Evolutionary conservation across 2,329 filamentous ascomycete genomes (phyloP).

Genomic region (Aspergillus melleus): DNA sequence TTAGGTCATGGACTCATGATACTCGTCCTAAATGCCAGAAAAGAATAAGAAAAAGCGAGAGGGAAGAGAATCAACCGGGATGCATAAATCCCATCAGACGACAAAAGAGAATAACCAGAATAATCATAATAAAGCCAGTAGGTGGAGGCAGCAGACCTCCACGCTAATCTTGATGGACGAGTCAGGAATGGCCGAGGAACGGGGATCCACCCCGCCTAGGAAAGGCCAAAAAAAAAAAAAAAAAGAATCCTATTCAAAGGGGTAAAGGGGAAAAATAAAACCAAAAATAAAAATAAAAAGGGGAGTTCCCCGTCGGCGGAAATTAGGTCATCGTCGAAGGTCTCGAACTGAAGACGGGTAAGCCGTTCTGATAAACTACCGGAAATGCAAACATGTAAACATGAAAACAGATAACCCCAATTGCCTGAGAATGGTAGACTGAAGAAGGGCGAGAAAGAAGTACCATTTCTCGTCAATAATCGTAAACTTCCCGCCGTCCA

Average conservation of each 20-base stretch:
- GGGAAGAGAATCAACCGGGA: too few relatives aligned
- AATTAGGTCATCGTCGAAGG: not conserved
- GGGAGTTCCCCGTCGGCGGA: not conserved
- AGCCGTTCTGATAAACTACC: conserved; percentile 6
- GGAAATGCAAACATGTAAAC: conserved; percentile 9
- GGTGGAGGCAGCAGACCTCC: conserved; percentile 1
- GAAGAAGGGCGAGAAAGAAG: not conserved
- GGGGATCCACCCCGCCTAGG: conserved; percentile 16
- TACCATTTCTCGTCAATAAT: not conserved
- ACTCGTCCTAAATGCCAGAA: not conserved
- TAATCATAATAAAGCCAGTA: conserved; percentile 3
- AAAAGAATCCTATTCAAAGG: conserved; percentile 13
- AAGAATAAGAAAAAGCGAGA: not conserved
- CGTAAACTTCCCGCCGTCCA: too few relatives aligned
- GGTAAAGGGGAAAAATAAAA: conserved; percentile 2
- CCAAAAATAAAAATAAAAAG: not conserved
- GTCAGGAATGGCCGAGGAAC: conserved; percentile 13
- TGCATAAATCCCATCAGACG: too few relatives aligned
- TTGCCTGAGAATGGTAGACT: not conserved
- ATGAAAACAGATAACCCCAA: not conserved
- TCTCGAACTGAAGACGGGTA: conserved; percentile 8
- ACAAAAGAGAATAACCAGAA: conserved; percentile 1
- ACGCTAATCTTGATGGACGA: conserved; percentile 7
- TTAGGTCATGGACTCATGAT: not conserved
- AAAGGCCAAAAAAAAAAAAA: conserved; percentile 14